phyloP scores from a whole-genome alignment of 768 basidiomycete species.

The Hygrophorus pudorinus region DNA sequence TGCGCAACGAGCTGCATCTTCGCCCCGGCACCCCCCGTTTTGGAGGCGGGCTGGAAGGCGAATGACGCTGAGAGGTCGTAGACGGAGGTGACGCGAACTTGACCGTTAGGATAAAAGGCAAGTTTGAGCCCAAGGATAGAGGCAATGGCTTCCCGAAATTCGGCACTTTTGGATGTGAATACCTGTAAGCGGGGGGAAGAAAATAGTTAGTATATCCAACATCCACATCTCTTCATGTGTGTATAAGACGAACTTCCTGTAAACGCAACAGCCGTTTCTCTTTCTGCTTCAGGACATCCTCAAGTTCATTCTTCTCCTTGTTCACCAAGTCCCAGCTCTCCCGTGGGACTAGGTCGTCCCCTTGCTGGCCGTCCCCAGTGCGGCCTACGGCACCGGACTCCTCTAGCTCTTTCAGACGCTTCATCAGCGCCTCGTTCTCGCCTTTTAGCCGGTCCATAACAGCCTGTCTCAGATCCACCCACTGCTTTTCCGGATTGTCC shows the following conservation, averaged over 20 bases:
- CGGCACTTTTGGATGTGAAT: conserved; percentile 74
- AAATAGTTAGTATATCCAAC: background rate
- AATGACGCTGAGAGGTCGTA: conserved; percentile 84
- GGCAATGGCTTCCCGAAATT: conserved; percentile 86
- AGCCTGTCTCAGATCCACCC: conserved; percentile 66
- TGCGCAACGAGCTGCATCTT: conserved; percentile 68
- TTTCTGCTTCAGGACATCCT: conserved; percentile 58
- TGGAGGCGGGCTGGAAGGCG: conserved; percentile 60
- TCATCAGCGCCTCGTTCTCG: conserved; percentile 80
- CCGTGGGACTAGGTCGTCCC: conserved; percentile 52
- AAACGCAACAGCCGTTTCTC: conserved; percentile 74
- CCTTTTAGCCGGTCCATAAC: conserved; percentile 64
- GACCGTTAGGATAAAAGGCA: conserved; percentile 84
- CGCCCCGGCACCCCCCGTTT: conserved; percentile 28
- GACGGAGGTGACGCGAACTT: conserved; percentile 82
- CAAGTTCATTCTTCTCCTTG: conserved; percentile 59
- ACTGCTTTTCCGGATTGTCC: conserved; percentile 78
- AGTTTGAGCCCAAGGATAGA: conserved; percentile 88
- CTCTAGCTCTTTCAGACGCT: conserved; percentile 54
- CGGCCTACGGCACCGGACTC: conserved; percentile 4
- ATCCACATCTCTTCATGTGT: background rate
- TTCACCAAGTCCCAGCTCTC: conserved; percentile 70
- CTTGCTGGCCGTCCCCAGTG: background rate
- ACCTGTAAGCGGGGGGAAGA: too few relatives aligned
- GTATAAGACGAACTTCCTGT: conserved; percentile 50